Percentiles rank a stretch among this genome's conserved stretches.
phyloP scores from a whole-genome alignment of 139 green algal species.

The Picochlorum sp. region DNA sequence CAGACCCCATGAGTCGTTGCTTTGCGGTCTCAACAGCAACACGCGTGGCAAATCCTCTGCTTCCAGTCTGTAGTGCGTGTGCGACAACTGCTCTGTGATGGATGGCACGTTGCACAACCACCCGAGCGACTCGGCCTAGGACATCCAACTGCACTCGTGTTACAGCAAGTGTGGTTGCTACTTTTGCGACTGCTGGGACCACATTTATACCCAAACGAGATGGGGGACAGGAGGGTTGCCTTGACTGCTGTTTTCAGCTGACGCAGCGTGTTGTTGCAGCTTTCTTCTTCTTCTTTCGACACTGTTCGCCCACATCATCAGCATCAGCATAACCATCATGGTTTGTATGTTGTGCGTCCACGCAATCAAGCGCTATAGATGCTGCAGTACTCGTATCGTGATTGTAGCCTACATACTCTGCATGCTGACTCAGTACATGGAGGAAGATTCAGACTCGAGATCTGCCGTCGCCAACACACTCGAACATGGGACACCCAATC shows the following conservation, averaged over 20 bases:
- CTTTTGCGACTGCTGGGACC: conserved; percentile 47
- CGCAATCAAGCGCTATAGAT: no score
- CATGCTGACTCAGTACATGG: conserved; percentile 52
- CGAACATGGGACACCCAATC: conserved; percentile 41
- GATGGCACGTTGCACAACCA: conserved; percentile 44
- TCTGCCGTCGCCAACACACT: conserved; percentile 47
- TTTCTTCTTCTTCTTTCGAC: conserved; percentile 20
- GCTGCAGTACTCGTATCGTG: neutral
- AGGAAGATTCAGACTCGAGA: conserved; percentile 82
- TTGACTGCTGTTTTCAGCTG: no score
- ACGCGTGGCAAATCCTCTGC: neutral
- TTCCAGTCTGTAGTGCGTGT: neutral
- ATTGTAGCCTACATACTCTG: conserved; percentile 12
- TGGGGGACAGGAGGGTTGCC: conserved; percentile 34
- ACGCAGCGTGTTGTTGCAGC: neutral
- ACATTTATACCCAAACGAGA: conserved; percentile 56
- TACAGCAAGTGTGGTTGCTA: conserved; percentile 48
- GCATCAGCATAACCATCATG: conserved; percentile 19
- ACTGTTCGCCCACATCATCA: conserved; percentile 14
- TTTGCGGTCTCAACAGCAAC: conserved; percentile 41
- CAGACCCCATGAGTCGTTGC: conserved; percentile 34
- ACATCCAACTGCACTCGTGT: conserved; percentile 34
- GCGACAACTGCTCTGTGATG: conserved; percentile 22
- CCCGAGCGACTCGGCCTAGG: conserved; percentile 32
- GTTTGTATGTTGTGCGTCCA: no score